A percentile compares a stretch with the other conserved stretches of the same genome.
phyloP scores from a whole-genome alignment of 495 filamentous ascomycete genomes.

The Lindgomyces ingoldianus region DNA sequence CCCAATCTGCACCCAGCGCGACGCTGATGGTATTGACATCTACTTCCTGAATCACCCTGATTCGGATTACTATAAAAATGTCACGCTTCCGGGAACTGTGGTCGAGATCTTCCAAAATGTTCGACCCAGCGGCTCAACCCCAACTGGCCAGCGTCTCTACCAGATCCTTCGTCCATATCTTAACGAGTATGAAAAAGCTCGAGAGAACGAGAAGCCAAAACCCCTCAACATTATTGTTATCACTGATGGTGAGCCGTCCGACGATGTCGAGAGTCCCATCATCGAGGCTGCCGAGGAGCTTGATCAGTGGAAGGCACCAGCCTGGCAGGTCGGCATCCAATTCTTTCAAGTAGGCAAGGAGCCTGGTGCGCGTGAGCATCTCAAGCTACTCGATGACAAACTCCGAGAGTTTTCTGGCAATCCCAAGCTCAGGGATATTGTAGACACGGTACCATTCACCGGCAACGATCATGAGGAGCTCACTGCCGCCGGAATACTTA shows the following conservation, averaged over 20 bases:
- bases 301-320: conserved; percentile 68
- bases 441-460: conserved; percentile 85
- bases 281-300: conserved; percentile 66
- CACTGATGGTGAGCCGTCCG: conserved; percentile 84
- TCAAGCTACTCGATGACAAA: conserved; percentile 78
- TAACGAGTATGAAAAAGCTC: conserved; percentile 43
- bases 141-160: conserved; percentile 71
- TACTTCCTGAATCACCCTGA: conserved; percentile 79
- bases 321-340: conserved; percentile 91
- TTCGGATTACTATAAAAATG: conserved; percentile 54
- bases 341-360: conserved; percentile 96
- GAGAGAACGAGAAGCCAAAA: conserved; percentile 56
- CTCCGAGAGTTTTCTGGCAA: conserved; percentile 55
- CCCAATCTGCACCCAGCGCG: conserved; percentile 80
- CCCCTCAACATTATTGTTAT: conserved; percentile 93
- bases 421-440: conserved; percentile 76
- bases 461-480: conserved; percentile 49
- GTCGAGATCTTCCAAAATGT: conserved; percentile 67
- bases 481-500: conserved; percentile 73
- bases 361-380: conserved; percentile 58
- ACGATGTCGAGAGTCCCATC: conserved; percentile 77
- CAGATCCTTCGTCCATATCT: conserved; percentile 76
- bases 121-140: conserved; percentile 66
- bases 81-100: conserved; percentile 57
- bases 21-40: conserved; percentile 89